phyloP scores from a whole-genome alignment of 805 yeast genomes.

The Kluyveromyces starmeri region DNA sequence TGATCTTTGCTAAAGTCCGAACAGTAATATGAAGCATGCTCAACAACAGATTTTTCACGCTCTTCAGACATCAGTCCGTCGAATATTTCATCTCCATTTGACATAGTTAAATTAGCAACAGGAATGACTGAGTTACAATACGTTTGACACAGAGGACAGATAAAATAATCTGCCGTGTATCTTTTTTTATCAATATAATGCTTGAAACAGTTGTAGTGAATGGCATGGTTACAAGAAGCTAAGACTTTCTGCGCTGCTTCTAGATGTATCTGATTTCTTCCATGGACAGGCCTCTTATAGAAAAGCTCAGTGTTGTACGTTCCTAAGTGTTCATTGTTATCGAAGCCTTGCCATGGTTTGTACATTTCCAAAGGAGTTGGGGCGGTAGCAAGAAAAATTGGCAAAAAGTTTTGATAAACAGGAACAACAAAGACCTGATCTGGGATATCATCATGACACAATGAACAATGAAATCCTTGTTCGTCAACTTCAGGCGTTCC shows the following conservation, averaged over 20 bases:
- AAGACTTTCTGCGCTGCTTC: slow-evolving; percentile 32
- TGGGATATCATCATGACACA: slow-evolving; percentile 49
- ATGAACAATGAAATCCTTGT: slow-evolving; percentile 37
- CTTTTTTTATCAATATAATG: slow-evolving; percentile 57
- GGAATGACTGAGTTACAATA: slow-evolving; percentile 33
- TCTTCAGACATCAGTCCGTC: neutral
- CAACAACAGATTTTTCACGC: neutral
- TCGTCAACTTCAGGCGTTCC: slow-evolving; percentile 11
- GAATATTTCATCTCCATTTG: neutral
- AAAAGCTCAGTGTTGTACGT: slow-evolving; percentile 14
- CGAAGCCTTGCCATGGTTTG: slow-evolving; percentile 23
- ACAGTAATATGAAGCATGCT: neutral
- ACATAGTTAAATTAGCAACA: slow-evolving; percentile 14
- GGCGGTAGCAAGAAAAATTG: slow-evolving; percentile 38
- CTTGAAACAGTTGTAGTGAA: slow-evolving; percentile 74
- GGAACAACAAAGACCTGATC: slow-evolving; percentile 53
- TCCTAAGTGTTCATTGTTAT: slow-evolving; percentile 17
- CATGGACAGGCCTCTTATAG: slow-evolving; percentile 12
- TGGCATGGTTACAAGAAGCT: slow-evolving; percentile 88
- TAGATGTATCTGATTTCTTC: slow-evolving; percentile 8
- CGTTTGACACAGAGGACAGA: slow-evolving; percentile 93
- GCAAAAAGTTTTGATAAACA: slow-evolving; percentile 37
- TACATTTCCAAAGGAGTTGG: slow-evolving; percentile 20
- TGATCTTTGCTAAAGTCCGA: neutral
- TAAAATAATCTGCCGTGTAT: slow-evolving; percentile 51